Base-by-base conservation (phyloP, 352 stramenopile species). In the Achlya hypogyna region DNA sequence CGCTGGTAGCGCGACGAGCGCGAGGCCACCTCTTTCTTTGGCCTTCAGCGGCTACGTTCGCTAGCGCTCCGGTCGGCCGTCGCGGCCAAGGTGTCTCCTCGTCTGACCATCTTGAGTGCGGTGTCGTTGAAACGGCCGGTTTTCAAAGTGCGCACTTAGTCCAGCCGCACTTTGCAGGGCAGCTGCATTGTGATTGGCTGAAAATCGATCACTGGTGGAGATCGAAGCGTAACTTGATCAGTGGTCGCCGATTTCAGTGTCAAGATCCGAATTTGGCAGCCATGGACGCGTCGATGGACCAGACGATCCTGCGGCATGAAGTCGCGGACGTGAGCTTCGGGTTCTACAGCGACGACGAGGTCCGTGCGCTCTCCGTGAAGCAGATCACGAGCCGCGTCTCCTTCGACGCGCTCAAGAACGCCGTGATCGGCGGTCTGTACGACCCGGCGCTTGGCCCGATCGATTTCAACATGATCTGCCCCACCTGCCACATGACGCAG, bases 291-390 rank as follows among this genome's bases (percentile, higher is more conserved):
- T 83, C 82, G 63, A 95, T 83, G 75, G 86, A 95, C 75, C 86
- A 95, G 76, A 94, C 85, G 58, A 94, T 95, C 64, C 74, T 95
- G 68, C 87, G 88, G 68, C 88, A 96, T 87, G 87, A 97, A 68
- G 88, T 97, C 62, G 71, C 79, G 43, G 88, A 97, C 73, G 82
- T 97, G 62, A 78, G 75, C 60, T 99, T 98, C 71, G 89, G 93
- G 43, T 98, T 99, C 74, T 99, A 98, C 77, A 98, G 91, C 56
- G 95, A 98, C 74, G 95, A 96, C 53, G 96, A 99, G 80, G 97
- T 99, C 70, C 84, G 95, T 62, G 78, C 93, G 71, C 78, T 98
- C 69, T 98, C 89, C 66, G 94, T 99, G 53, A 98, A 98, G 76
- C 91, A 98, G 77, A 89, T 99, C 72, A 98, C 91, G 40, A 97